A percentile compares a stretch with the other conserved stretches of the same genome.
Conservation (phyloP, 208 protist genomes). For the Phytomonas sp. region DNA sequence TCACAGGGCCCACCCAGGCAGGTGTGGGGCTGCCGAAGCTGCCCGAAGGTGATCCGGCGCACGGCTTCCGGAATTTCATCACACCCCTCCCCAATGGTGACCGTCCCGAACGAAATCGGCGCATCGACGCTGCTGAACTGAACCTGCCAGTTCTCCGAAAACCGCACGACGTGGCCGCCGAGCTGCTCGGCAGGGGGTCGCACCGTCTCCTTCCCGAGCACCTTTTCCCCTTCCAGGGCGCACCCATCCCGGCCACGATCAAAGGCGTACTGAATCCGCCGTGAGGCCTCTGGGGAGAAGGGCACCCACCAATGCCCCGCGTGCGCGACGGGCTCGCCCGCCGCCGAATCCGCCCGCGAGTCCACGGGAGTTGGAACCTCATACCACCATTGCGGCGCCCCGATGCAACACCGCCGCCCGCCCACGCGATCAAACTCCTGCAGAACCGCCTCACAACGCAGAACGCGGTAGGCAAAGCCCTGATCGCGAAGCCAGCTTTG, state of each 20-base stretch:
- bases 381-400: conserved; percentile 81
- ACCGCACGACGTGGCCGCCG: not conserved
- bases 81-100: conserved; percentile 32
- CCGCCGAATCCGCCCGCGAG: not conserved
- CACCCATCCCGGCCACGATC: conserved; percentile 33
- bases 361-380: conserved; percentile 13
- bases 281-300: conserved; percentile 40
- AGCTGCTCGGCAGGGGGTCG: not conserved
- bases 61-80: conserved; percentile 15
- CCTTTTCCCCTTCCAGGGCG: conserved; percentile 17
- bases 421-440: conserved; percentile 30
- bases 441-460: conserved; percentile 52
- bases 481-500: conserved; percentile 98
- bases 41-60: conserved; percentile 26
- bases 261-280: conserved; percentile 47
- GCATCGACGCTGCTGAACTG: conserved; percentile 72
- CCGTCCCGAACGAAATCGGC: conserved; percentile 69
- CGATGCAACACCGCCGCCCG: conserved; percentile 64
- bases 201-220: conserved; percentile 16
- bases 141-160: conserved; percentile 40
- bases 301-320: conserved; percentile 39
- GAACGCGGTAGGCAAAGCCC: conserved; percentile 85
- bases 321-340: conserved; percentile 9
- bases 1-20: not conserved
- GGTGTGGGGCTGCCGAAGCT: conserved; percentile 5